These are phyloP conservation scores for Cytospora schulzeri DNA, from an alignment of 2,329 filamentous ascomycete species.

Conservation along the genomic window DNA sequence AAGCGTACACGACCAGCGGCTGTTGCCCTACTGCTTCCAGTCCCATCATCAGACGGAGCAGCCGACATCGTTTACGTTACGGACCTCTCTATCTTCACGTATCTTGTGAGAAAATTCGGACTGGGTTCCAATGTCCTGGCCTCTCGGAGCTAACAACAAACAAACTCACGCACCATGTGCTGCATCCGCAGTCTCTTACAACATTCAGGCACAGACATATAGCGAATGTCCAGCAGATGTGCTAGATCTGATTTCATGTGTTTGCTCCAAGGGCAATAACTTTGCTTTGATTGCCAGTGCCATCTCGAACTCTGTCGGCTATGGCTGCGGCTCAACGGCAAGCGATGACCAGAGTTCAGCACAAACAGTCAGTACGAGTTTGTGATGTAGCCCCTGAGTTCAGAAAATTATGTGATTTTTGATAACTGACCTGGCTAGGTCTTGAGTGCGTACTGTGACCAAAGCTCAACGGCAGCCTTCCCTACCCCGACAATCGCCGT, in stretches of 20 bases:
- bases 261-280: slow-evolving; percentile 53
- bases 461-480: slow-evolving; percentile 42
- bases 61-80: slow-evolving; percentile 46
- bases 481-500: slow-evolving; percentile 47
- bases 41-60: slow-evolving; percentile 23
- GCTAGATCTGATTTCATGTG: slow-evolving; percentile 51
- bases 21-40: background rate
- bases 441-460: slow-evolving; percentile 49
- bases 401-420: too few species aligned
- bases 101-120: slow-evolving; percentile 39
- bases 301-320: too few species aligned
- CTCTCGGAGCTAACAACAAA: background rate
- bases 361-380: too few species aligned
- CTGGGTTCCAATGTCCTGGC: too few species aligned
- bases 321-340: too few species aligned
- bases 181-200: slow-evolving; percentile 46
- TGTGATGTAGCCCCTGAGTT: too few species aligned
- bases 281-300: slow-evolving; percentile 43
- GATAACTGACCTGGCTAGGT: too few species aligned
- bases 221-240: slow-evolving; percentile 47
- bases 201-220: slow-evolving; percentile 46
- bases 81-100: slow-evolving; percentile 45
- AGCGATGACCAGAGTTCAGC: too few species aligned
- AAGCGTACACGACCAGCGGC: background rate
- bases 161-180: slow-evolving; percentile 52